Evolutionary conservation across 139 green algal species (phyloP), one percentile per base, ranked within the genome.

Genomic region (Bryopsis sp.): DNA sequence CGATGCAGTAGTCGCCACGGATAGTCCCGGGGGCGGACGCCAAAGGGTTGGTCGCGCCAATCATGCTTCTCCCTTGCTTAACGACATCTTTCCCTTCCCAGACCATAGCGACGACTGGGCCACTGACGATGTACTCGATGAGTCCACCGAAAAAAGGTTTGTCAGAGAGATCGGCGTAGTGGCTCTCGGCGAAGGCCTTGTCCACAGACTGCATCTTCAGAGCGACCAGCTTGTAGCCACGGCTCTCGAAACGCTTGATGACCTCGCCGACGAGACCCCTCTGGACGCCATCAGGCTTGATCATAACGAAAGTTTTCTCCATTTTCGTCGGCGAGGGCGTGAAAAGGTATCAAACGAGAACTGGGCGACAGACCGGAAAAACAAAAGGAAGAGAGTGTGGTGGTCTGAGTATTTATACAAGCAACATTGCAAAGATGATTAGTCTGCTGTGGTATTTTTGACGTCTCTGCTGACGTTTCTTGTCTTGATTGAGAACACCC

Each of bases 41-140:
- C 66, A 85, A 71, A 22, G 91, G 91, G 82, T 95, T 96, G 75
- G 90, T 96, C 67, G 86, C 89, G 37, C 90, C 90, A 60, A 96
- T 93, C 70, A 96, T 88, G 73, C 85, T 89, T 75, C 88, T 81
- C 62, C 85, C 89, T 47, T 85, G 86, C 15, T 64, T 46, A 15
- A 95, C 86, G 6, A 91, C 84, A 36, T 78, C 77, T 85, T 88
- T 83, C 75, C 86, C 86, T 64, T 89, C 79, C 71, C 89, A 80
- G 24, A 89, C 89, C 80, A 96, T 96, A 58, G 85, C 85, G n/a
- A 94, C 86, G 0, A 97, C 91, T 36, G 91, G 89, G 36, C 82
- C 90, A 58, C 76, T 87, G 78, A 39, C 75, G 75, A 94, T 95
- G 85, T 95, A 94, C 36, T 92, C 85, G 3, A 93, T 84, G 61